Percentiles rank a stretch among this genome's conserved stretches.
Conservation (phyloP, 2,329 filamentous ascomycete species). For the Microdochium trichocladiopsis region DNA sequence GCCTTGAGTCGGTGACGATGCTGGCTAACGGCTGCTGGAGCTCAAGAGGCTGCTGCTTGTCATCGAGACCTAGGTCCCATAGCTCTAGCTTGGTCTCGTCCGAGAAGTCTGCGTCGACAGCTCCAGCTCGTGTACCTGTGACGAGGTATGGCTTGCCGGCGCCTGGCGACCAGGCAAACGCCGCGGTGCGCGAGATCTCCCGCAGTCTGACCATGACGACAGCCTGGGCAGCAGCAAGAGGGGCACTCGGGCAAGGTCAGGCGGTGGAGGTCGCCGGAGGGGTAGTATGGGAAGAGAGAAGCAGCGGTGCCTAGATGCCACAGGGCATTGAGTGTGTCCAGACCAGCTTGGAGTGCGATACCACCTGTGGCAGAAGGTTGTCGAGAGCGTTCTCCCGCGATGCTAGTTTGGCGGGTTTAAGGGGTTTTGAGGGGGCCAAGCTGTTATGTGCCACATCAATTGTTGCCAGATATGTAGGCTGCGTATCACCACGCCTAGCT, state of each 20-base stretch:
- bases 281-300: slow-evolving; percentile 24
- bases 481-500: not conserved
- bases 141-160: slow-evolving; percentile 74
- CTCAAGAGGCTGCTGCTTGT: slow-evolving; percentile 68
- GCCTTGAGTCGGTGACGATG: slow-evolving; percentile 87
- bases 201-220: slow-evolving; percentile 83
- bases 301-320: slow-evolving; percentile 23
- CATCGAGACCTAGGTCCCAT: slow-evolving; percentile 86
- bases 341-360: slow-evolving; percentile 17
- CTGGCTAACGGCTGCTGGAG: slow-evolving; percentile 71
- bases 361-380: not conserved
- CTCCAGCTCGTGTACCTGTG: slow-evolving; percentile 90
- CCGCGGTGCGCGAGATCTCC: slow-evolving; percentile 93
- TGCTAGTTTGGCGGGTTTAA: not conserved
- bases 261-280: not conserved
- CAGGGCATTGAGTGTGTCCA: slow-evolving; percentile 23
- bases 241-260: slow-evolving; percentile 4
- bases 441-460: slow-evolving; percentile 12
- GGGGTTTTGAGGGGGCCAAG: not conserved
- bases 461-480: slow-evolving; percentile 1
- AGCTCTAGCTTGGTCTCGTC: slow-evolving; percentile 94
- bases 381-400: not conserved
- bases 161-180: slow-evolving; percentile 93
- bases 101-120: slow-evolving; percentile 95
- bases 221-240: slow-evolving; percentile 3